These are phyloP conservation scores for Euphorbia corollata DNA, from an alignment of 441 rosid species.

Conservation along the genomic window DNA sequence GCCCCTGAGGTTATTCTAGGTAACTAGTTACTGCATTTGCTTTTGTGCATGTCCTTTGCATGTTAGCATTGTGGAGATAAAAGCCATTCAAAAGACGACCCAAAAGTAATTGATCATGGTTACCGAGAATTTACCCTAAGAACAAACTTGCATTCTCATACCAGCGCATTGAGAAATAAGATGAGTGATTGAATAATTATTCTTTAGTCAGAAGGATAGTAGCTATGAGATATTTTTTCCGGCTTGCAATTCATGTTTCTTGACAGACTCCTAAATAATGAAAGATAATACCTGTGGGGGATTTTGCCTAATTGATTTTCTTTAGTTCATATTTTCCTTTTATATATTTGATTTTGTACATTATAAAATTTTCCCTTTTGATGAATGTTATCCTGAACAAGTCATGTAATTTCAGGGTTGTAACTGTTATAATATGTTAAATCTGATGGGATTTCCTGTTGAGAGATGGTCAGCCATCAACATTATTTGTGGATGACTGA, in stretches of 20 bases:
- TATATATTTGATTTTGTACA: not conserved
- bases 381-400: not conserved
- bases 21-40: conserved; percentile 29
- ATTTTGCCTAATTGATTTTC: not conserved
- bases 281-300: not conserved
- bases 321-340: not conserved
- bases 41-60: conserved; percentile 6
- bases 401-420: not conserved
- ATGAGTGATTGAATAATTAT: not conserved
- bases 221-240: too few relatives aligned
- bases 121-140: too few relatives aligned
- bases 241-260: not conserved
- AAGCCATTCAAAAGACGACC: too few relatives aligned
- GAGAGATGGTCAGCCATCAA: not conserved
- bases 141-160: not conserved
- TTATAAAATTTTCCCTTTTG: not conserved
- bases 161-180: not conserved
- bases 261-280: not conserved
- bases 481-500: too few relatives aligned
- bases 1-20: conserved; percentile 90
- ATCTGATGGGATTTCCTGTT: too few relatives aligned
- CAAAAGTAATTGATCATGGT: too few relatives aligned
- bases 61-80: too few relatives aligned
- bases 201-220: not conserved
- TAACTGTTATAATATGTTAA: not conserved